Evolutionary conservation across 345 rosid genomes (phyloP), one percentile per base, ranked within the genome.

Genomic region (Trapa incisa): DNA sequence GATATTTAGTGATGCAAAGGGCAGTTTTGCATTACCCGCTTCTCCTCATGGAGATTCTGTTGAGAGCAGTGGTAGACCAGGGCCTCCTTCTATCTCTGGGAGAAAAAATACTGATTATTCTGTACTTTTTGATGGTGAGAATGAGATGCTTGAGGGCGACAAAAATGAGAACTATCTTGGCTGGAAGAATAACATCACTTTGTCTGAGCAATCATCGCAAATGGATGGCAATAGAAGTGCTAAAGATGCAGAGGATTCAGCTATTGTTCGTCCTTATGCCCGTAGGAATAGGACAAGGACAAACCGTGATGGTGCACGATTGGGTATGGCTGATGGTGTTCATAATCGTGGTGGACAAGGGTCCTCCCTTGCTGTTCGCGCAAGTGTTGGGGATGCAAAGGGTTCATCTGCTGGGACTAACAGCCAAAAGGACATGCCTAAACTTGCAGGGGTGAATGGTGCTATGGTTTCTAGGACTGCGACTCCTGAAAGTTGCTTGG

Each of bases 211-310:
- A 76, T 84, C 91, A 72, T 81, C 84, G 41, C 86, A 73, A 78
- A 77, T 76, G 65, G 92, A 77, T 74, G 77, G 84, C 66, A 69
- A 81, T 66, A 87, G 78, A 75, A 86, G 80, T 81, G 73, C 80
- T 73, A 94, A 84, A 84, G 97, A 87, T 68, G 75, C 85, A 35
- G 99, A 94, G 82, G 99, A 94, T 84, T 94, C 95, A 74, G 91
- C 95, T 63, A 88, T 91, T 75, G 80, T 94, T 74, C 92, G 93
- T 41, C 96, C 99, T 13, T 94, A 91, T 76, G 95, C 96, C 74
- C 83, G 97, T 71, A 88, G 99, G 81, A 86, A 91, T 67, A 81
- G 99, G 82, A 87, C 97, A 62, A 86, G 84, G 78, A 80, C 81
- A 61, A 94, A 80, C 72, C 89, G 91, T 67, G 97, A 89, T 74